Conservation (phyloP, 2,329 filamentous ascomycete species). For the Pezicula carpinea region DNA sequence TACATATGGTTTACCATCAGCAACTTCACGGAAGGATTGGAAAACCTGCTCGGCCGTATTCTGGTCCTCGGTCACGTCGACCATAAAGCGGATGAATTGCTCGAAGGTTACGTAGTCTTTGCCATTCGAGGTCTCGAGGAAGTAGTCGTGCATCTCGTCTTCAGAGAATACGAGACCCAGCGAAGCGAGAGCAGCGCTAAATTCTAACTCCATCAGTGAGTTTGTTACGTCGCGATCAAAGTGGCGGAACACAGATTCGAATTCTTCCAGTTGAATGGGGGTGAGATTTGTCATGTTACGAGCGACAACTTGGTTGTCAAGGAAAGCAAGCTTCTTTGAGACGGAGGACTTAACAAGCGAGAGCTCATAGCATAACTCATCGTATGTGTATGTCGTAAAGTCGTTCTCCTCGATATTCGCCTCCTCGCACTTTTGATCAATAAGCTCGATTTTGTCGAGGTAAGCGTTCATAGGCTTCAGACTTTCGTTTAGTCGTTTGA, state of each 20-base stretch:
- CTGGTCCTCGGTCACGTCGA: constrained; percentile 97
- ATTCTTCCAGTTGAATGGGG: constrained; percentile 96
- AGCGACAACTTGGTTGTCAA: constrained; percentile 98
- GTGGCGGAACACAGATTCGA: constrained; percentile 96
- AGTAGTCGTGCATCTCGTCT: constrained; percentile 96
- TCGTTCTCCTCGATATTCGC: constrained; percentile 99
- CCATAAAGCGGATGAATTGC: constrained; percentile 99
- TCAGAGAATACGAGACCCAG: constrained; percentile 94
- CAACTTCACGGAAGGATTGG: constrained; percentile 95
- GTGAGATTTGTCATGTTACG: constrained; percentile 98
- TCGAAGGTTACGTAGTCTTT: constrained; percentile 86
- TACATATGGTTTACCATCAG: constrained; percentile 97
- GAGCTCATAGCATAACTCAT: constrained; percentile 91
- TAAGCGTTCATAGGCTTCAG: constrained; percentile 87
- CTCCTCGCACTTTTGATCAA: constrained; percentile 87
- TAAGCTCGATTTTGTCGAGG: constrained; percentile 76
- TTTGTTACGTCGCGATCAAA: constrained; percentile 94
- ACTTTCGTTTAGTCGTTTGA: constrained; percentile 78
- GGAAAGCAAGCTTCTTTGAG: constrained; percentile 91
- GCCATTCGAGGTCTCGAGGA: constrained; percentile 77
- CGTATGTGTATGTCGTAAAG: constrained; percentile 98
- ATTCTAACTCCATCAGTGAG: constrained; percentile 86
- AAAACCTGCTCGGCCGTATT: constrained; percentile 98
- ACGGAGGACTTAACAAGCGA: constrained; percentile 87
- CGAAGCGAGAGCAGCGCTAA: constrained; percentile 91